Base-by-base conservation (phyloP, 768 basidiomycete species). In the Hygrophorus russula region DNA sequence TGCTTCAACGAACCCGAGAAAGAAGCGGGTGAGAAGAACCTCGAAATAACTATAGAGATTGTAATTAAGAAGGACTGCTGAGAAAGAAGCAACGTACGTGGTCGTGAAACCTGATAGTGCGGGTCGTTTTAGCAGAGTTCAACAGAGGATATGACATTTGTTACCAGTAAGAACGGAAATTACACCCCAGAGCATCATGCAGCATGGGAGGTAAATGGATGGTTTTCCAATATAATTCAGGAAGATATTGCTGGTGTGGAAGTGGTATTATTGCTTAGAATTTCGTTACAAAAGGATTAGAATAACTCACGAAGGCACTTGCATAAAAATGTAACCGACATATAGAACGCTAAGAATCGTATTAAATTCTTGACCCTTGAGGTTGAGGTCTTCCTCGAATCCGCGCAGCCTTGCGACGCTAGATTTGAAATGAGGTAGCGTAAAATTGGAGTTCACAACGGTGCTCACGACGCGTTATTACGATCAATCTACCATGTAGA, bases 1-100 rank as follows among this genome's bases (percentile, higher is more conserved):
- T 9, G 78, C 80, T 47, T 77, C 77, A n/a, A 76, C 67, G 49
- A 82, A 80, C 30, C 88, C 89, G 28, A 90, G 68, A 56, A 82
- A 73, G 60, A 90, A 89, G 15, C 87, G 71, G 0, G 78, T 78
- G 10, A 76, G 58, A 9, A 86, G 67, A 5, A 72, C 81, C 15
- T 77, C 72, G n/a, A 65, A 56, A 49, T 80, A 92, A 56, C 76
- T 78, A 56, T 24, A 10, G 19, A 39, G 27, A 31, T 20, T 36
- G 29, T 27, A 31, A 24, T n/a, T 5, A 19, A 12, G 9, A 28
- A 36, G 2, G 6, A 35, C 15, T 10, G n/a, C 18, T 4, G 18
- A 31, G 17, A 48, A 15, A 20, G 20, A 28, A 36, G 34, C 10
- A 11, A 29, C 53, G 20, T 44, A 66, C 65, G 59, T 67, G 19